Conservation (phyloP, 495 filamentous ascomycete genomes). For the Usnea hakonensis region DNA sequence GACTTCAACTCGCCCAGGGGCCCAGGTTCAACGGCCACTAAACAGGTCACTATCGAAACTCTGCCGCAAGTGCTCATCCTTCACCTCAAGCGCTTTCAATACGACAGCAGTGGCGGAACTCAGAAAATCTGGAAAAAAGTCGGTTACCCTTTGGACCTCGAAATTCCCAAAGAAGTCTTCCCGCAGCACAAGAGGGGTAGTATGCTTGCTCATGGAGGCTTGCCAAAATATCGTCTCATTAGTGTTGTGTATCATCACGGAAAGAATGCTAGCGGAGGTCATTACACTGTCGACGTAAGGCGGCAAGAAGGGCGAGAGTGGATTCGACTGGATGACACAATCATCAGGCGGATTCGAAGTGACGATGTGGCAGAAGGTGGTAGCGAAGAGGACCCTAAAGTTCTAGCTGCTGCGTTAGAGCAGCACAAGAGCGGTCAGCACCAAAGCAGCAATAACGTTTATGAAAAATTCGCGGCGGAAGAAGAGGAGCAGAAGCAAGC, state of each 20-base stretch:
- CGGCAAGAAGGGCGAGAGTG: constrained; percentile 90
- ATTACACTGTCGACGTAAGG: constrained; percentile 94
- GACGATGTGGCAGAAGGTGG: constrained; percentile 89
- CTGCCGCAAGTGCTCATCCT: constrained; percentile 88
- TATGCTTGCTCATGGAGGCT: constrained; percentile 52
- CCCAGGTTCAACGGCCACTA: constrained; percentile 67
- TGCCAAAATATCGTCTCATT: constrained; percentile 75
- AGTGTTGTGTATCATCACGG: constrained; percentile 97
- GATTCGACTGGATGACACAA: constrained; percentile 92
- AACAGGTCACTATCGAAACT: constrained; percentile 92
- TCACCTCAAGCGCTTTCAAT: constrained; percentile 95
- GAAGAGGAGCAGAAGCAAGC: constrained; percentile 46
- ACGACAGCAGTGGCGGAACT: constrained; percentile 79
- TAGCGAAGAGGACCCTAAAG: constrained; percentile 66
- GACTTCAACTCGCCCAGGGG: constrained; percentile 80
- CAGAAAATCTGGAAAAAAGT: constrained; percentile 99
- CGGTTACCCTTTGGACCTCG: constrained; percentile 87
- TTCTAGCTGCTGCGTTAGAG: constrained; percentile 57
- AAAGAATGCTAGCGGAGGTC: constrained; percentile 87
- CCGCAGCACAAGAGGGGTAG: constrained; percentile 61
- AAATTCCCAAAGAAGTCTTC: constrained; percentile 91
- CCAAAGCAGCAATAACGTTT: constrained; percentile 55
- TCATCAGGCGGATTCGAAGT: constrained; percentile 74
- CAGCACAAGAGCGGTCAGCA: constrained; percentile 52
- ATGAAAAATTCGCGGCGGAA: constrained; percentile 58